A percentile compares a stretch with the other conserved stretches of the same genome.
phyloP scores from a whole-genome alignment of 2,329 filamentous ascomycete genomes.

The Hypomyces rosellus region DNA sequence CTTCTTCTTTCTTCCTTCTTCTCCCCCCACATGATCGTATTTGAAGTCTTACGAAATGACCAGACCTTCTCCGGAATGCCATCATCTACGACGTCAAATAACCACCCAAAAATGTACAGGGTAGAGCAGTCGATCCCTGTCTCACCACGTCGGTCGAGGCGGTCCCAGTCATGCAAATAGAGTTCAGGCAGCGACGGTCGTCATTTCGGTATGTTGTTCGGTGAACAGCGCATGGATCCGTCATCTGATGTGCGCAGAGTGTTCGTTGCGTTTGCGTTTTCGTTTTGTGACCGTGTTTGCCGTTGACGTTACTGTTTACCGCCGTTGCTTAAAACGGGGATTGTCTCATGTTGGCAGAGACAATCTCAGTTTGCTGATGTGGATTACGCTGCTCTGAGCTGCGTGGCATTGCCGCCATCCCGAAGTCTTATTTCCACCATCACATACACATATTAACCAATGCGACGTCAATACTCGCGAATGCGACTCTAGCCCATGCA shows the following conservation, averaged over 20 bases:
- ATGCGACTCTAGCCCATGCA: not conserved
- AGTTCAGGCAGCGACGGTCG: no score
- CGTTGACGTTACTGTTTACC: no score
- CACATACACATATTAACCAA: not conserved
- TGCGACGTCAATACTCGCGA: not conserved
- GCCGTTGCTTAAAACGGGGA: no score
- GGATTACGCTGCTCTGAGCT: not conserved
- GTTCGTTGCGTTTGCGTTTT: no score
- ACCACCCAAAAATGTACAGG: not conserved
- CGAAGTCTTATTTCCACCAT: slow-evolving; percentile 1
- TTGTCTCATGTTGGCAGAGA: no score
- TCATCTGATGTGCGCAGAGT: no score
- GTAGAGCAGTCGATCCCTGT: not conserved
- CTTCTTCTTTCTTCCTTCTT: not conserved
- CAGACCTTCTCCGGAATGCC: not conserved
- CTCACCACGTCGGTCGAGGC: no score
- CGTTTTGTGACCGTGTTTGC: no score
- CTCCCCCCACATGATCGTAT: not conserved
- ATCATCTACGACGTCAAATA: not conserved
- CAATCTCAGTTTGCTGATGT: no score
- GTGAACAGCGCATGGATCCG: no score
- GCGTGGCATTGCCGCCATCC: not conserved
- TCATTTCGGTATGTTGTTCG: no score
- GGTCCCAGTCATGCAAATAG: no score
- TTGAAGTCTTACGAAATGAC: not conserved